phyloP scores from a whole-genome alignment of 1,139 yeast genomes.

The Zygosaccharomyces sapae region DNA sequence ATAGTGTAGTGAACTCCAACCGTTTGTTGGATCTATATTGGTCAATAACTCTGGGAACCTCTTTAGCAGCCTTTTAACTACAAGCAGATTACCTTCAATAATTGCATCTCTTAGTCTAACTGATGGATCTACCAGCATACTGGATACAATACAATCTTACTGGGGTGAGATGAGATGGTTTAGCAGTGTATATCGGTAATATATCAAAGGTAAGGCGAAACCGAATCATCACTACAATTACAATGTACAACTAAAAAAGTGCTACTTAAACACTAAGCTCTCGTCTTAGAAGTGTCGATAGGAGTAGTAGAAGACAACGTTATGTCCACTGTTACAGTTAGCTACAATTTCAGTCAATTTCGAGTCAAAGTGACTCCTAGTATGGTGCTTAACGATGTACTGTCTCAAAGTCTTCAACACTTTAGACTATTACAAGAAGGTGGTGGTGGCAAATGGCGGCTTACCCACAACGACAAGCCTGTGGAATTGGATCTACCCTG shows the following conservation, averaged over 20 bases:
- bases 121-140: slow-evolving; percentile 57
- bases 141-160: not conserved
- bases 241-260: not conserved
- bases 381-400: slow-evolving; percentile 24
- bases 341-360: slow-evolving; percentile 20
- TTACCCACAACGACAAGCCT: slow-evolving; percentile 27
- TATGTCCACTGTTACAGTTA: slow-evolving; percentile 27
- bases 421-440: slow-evolving; percentile 14
- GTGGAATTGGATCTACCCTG: slow-evolving; percentile 34
- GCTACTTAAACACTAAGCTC: not conserved
- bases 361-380: slow-evolving; percentile 22
- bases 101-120: slow-evolving; percentile 72
- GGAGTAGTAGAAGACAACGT: not conserved
- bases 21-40: slow-evolving; percentile 66
- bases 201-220: not conserved
- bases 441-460: slow-evolving; percentile 14
- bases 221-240: too few species aligned
- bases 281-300: not conserved
- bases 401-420: slow-evolving; percentile 20
- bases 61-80: slow-evolving; percentile 64
- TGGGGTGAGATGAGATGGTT: not conserved
- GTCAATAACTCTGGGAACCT: slow-evolving; percentile 75
- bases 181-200: not conserved
- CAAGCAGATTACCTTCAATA: slow-evolving; percentile 62
- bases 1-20: slow-evolving; percentile 89